A percentile compares a stretch with the other conserved stretches of the same genome.
These are phyloP conservation scores for Schizophyllum amplum DNA, from an alignment of 1,284 basidiomycete species.

Conservation along the genomic window DNA sequence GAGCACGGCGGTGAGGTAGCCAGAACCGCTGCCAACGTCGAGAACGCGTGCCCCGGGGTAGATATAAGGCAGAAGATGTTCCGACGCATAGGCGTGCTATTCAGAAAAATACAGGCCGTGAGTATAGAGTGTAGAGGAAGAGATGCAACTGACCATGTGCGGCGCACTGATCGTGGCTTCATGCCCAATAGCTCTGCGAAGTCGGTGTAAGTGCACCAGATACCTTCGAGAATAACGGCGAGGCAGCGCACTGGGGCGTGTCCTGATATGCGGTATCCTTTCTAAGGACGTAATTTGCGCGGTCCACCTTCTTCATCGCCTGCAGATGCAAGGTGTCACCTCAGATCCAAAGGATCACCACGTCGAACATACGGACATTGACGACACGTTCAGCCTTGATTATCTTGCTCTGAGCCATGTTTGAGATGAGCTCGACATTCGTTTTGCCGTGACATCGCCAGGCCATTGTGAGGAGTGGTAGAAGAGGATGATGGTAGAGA, in stretches of 20 bases:
- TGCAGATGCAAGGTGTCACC: slow-evolving; percentile 7
- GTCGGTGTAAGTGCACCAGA: neutral
- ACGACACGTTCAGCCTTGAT: slow-evolving; percentile 45
- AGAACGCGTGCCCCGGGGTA: slow-evolving; percentile 66
- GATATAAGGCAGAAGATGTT: slow-evolving; percentile 66
- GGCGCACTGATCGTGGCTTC: slow-evolving; percentile 87
- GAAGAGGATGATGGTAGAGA: neutral
- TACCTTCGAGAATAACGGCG: slow-evolving; percentile 4
- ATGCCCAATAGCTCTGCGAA: slow-evolving; percentile 58
- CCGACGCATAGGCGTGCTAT: slow-evolving; percentile 77
- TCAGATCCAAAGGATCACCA: neutral
- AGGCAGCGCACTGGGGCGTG: slow-evolving; percentile 57
- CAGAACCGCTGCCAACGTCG: slow-evolving; percentile 77
- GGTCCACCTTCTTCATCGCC: slow-evolving; percentile 36
- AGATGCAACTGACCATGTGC: slow-evolving; percentile 58
- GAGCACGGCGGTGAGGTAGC: slow-evolving; percentile 72
- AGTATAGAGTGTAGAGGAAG: slow-evolving; percentile 6
- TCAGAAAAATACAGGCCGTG: too few species aligned
- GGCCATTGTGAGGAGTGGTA: slow-evolving; percentile 46
- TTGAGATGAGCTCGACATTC: slow-evolving; percentile 66
- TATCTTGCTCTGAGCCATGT: slow-evolving; percentile 50
- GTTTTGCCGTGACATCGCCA: slow-evolving; percentile 69
- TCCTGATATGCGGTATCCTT: slow-evolving; percentile 63
- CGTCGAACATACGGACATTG: slow-evolving; percentile 25
- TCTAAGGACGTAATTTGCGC: slow-evolving; percentile 62